These are phyloP conservation scores for Phylloporus rhodoxanthus DNA, from an alignment of 768 basidiomycete species.

Conservation along the genomic window DNA sequence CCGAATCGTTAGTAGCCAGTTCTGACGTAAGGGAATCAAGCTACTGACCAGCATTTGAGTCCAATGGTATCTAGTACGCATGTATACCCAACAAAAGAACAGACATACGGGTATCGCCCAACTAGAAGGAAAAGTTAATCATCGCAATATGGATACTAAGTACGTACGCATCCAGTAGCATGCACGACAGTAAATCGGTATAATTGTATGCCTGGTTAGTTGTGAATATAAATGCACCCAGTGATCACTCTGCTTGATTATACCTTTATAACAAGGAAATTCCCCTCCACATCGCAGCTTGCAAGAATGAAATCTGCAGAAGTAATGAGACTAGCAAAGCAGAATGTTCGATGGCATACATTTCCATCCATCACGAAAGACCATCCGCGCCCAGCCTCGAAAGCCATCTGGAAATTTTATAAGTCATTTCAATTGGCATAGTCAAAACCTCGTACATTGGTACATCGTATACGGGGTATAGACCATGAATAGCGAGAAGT, in stretches of 20 bases:
- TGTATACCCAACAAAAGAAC: slow-evolving; percentile 77
- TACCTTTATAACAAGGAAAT: slow-evolving; percentile 79
- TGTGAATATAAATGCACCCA: background rate
- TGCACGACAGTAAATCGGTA: slow-evolving; percentile 82
- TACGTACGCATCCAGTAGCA: slow-evolving; percentile 82
- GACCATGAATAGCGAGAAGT: slow-evolving; percentile 65
- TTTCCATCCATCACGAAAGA: slow-evolving; percentile 79
- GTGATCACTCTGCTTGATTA: background rate
- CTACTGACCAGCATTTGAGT: slow-evolving; percentile 65
- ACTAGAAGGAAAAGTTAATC: slow-evolving; percentile 30
- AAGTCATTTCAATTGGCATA: background rate
- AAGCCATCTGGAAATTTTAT: slow-evolving; percentile 55
- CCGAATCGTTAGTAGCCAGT: background rate
- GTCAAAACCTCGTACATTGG: slow-evolving; percentile 49
- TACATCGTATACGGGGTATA: slow-evolving; percentile 92
- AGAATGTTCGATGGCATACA: slow-evolving; percentile 41
- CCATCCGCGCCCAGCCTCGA: slow-evolving; percentile 73
- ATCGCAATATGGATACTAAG: background rate
- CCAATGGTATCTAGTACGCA: slow-evolving; percentile 77
- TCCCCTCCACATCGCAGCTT: slow-evolving; percentile 80
- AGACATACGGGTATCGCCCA: slow-evolving; percentile 90
- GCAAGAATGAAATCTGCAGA: slow-evolving; percentile 68
- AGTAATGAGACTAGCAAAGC: slow-evolving; percentile 2
- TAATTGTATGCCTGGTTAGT: slow-evolving; percentile 65
- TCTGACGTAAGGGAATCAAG: background rate